A percentile compares a stretch with the other conserved stretches of the same genome.
phyloP scores from a whole-genome alignment of 2,329 filamentous ascomycete species.

The Penicillium psychrosexuale region DNA sequence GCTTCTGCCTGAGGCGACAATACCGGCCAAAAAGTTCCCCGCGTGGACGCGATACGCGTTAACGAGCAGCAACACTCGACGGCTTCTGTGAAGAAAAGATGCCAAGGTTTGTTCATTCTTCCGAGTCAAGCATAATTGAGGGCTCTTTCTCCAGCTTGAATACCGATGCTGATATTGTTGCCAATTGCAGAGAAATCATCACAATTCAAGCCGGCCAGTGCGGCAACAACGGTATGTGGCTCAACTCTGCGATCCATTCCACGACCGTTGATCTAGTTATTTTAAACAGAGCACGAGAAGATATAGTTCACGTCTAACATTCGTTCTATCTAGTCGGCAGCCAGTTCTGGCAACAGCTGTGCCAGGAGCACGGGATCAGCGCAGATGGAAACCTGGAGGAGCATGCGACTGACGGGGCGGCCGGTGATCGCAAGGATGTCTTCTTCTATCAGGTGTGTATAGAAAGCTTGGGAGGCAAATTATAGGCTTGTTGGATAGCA shows the following conservation, averaged over 20 bases:
- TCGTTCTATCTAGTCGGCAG: conserved; percentile 67
- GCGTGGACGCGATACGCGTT: conserved; percentile 38
- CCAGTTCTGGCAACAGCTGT: conserved; percentile 98
- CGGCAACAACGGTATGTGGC: conserved; percentile 90
- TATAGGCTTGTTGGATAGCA: fast-evolving
- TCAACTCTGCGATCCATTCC: conserved; percentile 20
- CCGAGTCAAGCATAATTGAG: neutral
- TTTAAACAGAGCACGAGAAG: neutral
- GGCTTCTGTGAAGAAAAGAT: conserved; percentile 32
- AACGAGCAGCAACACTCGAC: conserved; percentile 26
- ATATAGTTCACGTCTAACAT: conserved; percentile 28
- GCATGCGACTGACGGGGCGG: conserved; percentile 82
- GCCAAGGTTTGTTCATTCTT: conserved; percentile 34
- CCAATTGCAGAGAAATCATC: conserved; percentile 79
- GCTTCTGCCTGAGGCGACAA: conserved; percentile 27
- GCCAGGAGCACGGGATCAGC: conserved; percentile 95
- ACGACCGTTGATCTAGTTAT: conserved; percentile 11
- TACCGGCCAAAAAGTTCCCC: conserved; percentile 29
- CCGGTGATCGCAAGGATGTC: conserved; percentile 92
- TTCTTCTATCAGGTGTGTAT: conserved; percentile 81
- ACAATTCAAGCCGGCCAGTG: conserved; percentile 98
- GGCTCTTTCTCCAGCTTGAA: neutral
- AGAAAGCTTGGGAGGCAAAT: neutral
- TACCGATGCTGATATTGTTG: conserved; percentile 6
- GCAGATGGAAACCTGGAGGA: conserved; percentile 96